Evolutionary conservation across 2,329 filamentous ascomycete genomes (phyloP).

Genomic region (Dothidotthia symphoricarpi): DNA sequence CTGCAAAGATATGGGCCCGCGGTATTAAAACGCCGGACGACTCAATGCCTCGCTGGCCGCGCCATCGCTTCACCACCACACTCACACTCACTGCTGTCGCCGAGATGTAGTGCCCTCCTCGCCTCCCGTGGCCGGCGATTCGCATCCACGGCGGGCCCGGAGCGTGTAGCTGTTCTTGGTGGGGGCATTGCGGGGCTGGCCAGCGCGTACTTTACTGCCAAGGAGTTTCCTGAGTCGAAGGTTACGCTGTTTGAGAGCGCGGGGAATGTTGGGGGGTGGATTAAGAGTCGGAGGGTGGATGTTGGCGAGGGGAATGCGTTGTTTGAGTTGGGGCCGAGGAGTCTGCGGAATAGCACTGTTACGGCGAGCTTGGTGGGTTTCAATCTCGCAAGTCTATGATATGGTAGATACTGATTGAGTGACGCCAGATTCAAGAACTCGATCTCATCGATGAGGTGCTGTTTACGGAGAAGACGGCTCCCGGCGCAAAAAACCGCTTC

Average conservation of each 20-base stretch:
- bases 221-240: constrained; percentile 63
- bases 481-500: constrained; percentile 65
- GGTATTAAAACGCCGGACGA: constrained; percentile 3
- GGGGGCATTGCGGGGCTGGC: constrained; percentile 54
- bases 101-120: constrained; percentile 7
- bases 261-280: constrained; percentile 76
- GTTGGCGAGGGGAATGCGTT: constrained; percentile 64
- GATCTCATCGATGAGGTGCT: constrained; percentile 58
- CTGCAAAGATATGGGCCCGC: constrained; percentile 35
- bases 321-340: constrained; percentile 83
- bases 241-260: constrained; percentile 80
- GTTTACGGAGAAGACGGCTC: constrained; percentile 51
- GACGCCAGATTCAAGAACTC: constrained; percentile 61
- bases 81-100: constrained; percentile 20
- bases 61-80: too few relatives aligned
- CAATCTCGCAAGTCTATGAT: too few relatives aligned
- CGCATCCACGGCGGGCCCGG: constrained; percentile 26
- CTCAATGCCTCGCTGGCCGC: constrained; percentile 12
- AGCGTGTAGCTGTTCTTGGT: constrained; percentile 51
- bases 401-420: neutral
- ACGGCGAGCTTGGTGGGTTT: constrained; percentile 67
- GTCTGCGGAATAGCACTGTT: constrained; percentile 67
- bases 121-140: constrained; percentile 7
- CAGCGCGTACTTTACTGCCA: constrained; percentile 67
- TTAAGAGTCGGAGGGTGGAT: constrained; percentile 64